Evolutionary conservation across 345 rosid species (phyloP).

Genomic region (Pelargonium nanum): DNA sequence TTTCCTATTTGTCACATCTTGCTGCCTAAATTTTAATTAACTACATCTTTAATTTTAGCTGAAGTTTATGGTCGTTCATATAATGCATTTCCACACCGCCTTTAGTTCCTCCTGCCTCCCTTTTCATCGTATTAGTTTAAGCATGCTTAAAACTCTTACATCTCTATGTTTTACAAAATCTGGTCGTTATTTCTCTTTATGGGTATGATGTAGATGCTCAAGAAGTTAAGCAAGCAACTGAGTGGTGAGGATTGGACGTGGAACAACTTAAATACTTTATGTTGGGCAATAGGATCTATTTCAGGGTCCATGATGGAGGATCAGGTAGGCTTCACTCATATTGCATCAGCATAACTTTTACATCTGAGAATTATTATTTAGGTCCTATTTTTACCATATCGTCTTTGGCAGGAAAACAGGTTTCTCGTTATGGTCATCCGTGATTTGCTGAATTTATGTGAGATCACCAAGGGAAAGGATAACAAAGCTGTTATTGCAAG

Average conservation of each 20-base stretch:
- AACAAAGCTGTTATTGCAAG: slow-evolving; percentile 99
- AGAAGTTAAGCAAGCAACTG: slow-evolving; percentile 86
- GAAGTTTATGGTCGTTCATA: no score
- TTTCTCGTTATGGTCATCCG: slow-evolving; percentile 98
- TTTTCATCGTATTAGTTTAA: background rate
- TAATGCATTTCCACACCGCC: no score
- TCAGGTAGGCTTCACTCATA: slow-evolving; percentile 40
- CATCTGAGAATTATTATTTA: background rate
- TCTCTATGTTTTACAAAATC: background rate
- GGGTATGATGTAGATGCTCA: slow-evolving; percentile 59
- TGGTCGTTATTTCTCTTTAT: slow-evolving; percentile 7
- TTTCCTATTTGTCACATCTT: no score
- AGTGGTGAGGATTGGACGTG: slow-evolving; percentile 98
- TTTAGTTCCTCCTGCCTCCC: no score
- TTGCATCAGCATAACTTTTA: background rate
- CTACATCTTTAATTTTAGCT: no score
- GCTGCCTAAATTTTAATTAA: no score
- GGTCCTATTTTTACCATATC: slow-evolving; percentile 3
- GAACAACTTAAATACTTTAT: slow-evolving; percentile 89
- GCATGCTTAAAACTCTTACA: background rate
- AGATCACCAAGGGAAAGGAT: slow-evolving; percentile 94
- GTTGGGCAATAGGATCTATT: slow-evolving; percentile 99
- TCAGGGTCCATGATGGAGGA: slow-evolving; percentile 99
- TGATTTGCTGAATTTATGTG: slow-evolving; percentile 89
- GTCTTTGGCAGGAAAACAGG: slow-evolving; percentile 74